Evolutionary conservation across 2,329 filamentous ascomycete species (phyloP).

Genomic region (Paracoccidioides lutzii): DNA sequence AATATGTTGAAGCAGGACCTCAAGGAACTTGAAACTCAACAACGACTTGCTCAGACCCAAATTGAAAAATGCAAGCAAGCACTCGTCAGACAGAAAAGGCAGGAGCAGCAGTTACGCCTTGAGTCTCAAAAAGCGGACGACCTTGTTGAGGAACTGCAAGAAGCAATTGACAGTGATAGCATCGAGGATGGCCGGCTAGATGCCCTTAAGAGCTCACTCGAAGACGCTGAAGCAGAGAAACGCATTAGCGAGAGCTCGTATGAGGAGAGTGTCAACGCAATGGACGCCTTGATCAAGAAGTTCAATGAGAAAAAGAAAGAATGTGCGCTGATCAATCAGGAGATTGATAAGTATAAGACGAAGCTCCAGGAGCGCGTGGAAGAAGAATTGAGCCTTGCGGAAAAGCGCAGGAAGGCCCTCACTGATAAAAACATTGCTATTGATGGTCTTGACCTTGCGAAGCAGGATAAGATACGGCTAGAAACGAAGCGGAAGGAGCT

Average conservation of each 20-base stretch:
- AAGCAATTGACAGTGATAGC: conserved; percentile 45
- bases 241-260: conserved; percentile 32
- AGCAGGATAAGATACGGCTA: conserved; percentile 33
- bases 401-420: conserved; percentile 42
- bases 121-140: conserved; percentile 49
- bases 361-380: conserved; percentile 16
- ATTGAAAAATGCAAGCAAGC: conserved; percentile 39
- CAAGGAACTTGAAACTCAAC: conserved; percentile 38
- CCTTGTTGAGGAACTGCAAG: conserved; percentile 51
- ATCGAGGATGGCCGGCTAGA: conserved; percentile 55
- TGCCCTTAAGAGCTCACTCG: conserved; percentile 45
- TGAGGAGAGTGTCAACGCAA: conserved; percentile 36
- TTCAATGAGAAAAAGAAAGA: conserved; percentile 22
- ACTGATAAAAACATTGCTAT: conserved; percentile 50
- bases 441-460: conserved; percentile 38
- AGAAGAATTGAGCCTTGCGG: conserved; percentile 36
- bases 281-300: conserved; percentile 31
- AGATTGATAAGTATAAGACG: not conserved
- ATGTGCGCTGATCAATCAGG: conserved; percentile 12
- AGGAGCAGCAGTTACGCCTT: conserved; percentile 39
- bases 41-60: conserved; percentile 36
- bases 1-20: conserved; percentile 45
- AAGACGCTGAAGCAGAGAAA: conserved; percentile 41
- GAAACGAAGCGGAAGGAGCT: conserved; percentile 39
- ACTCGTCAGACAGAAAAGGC: conserved; percentile 38